Evolutionary conservation across 2,329 filamentous ascomycete species (phyloP).

Genomic region (Microdochium paspali): DNA sequence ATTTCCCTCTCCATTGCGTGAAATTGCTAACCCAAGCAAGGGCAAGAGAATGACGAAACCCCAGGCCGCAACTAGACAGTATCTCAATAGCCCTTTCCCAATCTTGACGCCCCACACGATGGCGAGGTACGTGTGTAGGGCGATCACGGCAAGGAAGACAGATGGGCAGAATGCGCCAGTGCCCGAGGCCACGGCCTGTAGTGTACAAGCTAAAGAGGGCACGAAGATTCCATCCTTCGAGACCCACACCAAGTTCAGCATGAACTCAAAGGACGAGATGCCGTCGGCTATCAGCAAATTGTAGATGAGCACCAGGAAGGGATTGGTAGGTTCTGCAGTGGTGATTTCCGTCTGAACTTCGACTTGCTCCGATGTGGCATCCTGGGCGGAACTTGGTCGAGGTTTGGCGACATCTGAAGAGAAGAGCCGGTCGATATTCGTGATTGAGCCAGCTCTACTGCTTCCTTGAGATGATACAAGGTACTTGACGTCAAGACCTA

Average conservation of each 20-base stretch:
- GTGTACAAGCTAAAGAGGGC: neutral
- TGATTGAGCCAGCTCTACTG: neutral
- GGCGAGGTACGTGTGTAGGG: neutral
- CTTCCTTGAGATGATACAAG: neutral
- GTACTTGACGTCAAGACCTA: neutral
- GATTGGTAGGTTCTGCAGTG: neutral
- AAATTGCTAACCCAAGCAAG: neutral
- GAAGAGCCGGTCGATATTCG: neutral
- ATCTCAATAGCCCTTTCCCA: neutral
- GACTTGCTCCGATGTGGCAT: neutral
- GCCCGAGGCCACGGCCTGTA: neutral
- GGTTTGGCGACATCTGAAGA: neutral
- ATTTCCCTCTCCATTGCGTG: neutral
- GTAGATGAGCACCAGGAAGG: slow-evolving; percentile 1
- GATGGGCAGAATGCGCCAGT: neutral
- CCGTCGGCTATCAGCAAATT: neutral
- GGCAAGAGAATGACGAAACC: neutral
- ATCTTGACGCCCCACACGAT: neutral
- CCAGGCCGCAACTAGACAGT: neutral
- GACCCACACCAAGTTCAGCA: neutral
- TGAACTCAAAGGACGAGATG: neutral
- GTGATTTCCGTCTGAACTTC: neutral
- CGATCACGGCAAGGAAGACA: neutral
- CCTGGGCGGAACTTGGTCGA: neutral
- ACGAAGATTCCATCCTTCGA: neutral